Evolutionary conservation across 345 rosid genomes (phyloP).

Genomic region (Dovyalis caffra): DNA sequence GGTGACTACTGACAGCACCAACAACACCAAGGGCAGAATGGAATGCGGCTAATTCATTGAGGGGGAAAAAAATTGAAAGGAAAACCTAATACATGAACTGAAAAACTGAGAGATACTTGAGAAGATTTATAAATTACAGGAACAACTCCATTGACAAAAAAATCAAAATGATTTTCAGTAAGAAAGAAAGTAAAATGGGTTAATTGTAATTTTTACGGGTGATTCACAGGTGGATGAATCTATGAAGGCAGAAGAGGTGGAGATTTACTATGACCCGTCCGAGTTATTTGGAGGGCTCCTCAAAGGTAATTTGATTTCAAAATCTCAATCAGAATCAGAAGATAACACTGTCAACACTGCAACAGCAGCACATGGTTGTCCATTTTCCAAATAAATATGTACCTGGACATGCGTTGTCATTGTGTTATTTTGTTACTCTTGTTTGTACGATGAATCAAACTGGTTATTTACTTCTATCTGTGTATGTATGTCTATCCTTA

Average conservation of each 20-base stretch:
- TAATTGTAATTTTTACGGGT: background rate
- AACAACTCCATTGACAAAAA: background rate
- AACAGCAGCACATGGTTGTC: slow-evolving; percentile 18
- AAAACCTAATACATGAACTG: background rate
- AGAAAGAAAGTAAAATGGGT: background rate
- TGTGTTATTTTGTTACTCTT: background rate
- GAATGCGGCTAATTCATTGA: too few species aligned
- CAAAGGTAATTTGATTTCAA: slow-evolving; percentile 23
- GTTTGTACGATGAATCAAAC: background rate
- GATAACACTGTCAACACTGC: background rate
- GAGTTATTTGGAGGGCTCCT: slow-evolving; percentile 65
- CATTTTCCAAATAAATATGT: slow-evolving; percentile 6
- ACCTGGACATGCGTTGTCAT: background rate
- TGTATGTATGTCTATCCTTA: too few species aligned
- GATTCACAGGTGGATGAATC: slow-evolving; percentile 57
- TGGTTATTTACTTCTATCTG: too few species aligned
- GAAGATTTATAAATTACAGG: background rate
- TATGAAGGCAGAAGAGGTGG: slow-evolving; percentile 61
- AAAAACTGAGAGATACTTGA: too few species aligned
- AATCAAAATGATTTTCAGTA: too few species aligned
- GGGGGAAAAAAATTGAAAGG: too few species aligned
- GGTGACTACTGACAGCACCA: too few species aligned
- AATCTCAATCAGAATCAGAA: background rate
- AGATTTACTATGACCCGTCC: slow-evolving; percentile 65
- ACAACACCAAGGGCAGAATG: too few species aligned